Conservation (phyloP, 2,329 filamentous ascomycete species). For the Exophiala lecanii-corni region DNA sequence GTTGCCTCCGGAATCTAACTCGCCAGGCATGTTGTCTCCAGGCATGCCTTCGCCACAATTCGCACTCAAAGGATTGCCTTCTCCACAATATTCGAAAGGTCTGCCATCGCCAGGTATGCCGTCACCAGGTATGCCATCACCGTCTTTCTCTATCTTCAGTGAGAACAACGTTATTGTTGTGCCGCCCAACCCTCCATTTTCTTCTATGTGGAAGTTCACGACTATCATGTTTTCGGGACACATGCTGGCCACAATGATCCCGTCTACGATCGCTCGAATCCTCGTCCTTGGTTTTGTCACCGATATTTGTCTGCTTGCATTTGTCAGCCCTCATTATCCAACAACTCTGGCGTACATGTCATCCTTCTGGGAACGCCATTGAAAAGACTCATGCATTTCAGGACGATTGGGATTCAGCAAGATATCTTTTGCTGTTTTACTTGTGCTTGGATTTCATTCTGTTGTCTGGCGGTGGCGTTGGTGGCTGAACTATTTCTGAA, state of each 20-base stretch:
- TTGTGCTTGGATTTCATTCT: not conserved
- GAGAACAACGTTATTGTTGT: constrained; percentile 18
- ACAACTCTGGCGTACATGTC: constrained; percentile 18
- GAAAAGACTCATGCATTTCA: constrained; percentile 2
- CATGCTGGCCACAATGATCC: constrained; percentile 20
- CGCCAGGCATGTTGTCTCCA: not conserved
- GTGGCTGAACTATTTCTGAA: not conserved
- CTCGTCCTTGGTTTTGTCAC: constrained; percentile 22
- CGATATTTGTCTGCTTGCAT: constrained; percentile 20
- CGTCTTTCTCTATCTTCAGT: constrained; percentile 16
- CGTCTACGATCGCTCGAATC: constrained; percentile 17
- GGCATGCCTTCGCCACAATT: not conserved
- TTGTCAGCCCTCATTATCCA: constrained; percentile 21
- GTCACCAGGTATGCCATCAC: constrained; percentile 16
- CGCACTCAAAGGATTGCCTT: not conserved
- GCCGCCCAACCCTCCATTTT: constrained; percentile 17
- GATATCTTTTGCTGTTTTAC: not conserved
- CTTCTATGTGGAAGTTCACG: constrained; percentile 18
- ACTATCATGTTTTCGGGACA: constrained; percentile 19
- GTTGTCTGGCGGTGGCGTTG: constrained; percentile 7
- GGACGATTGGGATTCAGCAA: too few species aligned
- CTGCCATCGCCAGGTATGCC: constrained; percentile 9
- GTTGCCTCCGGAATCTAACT: not conserved
- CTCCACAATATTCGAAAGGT: constrained; percentile 8
- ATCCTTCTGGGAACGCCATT: constrained; percentile 9